These are phyloP conservation scores for Carex arenaria DNA, from an alignment of 202 grass and related monocot species.

Conservation along the genomic window DNA sequence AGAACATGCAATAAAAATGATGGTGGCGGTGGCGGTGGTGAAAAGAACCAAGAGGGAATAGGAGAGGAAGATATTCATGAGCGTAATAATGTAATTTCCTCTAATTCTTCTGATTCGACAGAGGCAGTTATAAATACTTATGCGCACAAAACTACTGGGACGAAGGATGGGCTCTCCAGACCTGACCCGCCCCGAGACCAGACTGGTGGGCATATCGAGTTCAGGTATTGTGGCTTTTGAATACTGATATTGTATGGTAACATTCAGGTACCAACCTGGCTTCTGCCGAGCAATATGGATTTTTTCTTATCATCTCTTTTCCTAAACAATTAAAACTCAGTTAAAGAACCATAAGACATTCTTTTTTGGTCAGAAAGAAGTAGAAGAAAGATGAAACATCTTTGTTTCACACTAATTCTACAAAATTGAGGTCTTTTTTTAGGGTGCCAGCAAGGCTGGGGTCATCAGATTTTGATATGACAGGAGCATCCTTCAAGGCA, in stretches of 20 bases:
- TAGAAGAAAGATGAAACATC: background rate
- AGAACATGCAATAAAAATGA: conserved; percentile 50
- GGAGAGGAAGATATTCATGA: conserved; percentile 5
- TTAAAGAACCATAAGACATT: background rate
- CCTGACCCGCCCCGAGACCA: background rate
- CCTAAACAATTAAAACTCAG: background rate
- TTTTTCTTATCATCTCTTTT: background rate
- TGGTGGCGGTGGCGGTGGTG: conserved; percentile 25
- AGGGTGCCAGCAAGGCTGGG: conserved; percentile 66
- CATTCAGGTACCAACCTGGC: background rate
- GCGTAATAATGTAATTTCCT: conserved; percentile 49
- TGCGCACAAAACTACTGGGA: background rate
- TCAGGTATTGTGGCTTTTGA: background rate
- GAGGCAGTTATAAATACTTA: background rate
- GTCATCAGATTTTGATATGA: conserved; percentile 76
- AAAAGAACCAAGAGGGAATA: background rate
- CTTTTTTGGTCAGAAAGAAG: background rate
- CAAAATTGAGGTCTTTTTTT: conserved; percentile 50
- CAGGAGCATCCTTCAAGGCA: conserved; percentile 70
- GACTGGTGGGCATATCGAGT: background rate
- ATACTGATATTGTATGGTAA: conserved; percentile 2
- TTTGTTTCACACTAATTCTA: conserved; percentile 26
- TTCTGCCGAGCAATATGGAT: background rate
- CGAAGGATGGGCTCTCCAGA: background rate
- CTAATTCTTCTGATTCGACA: conserved; percentile 33